Conservation (phyloP, 129 eudicot genomes). For the Saussurea involucrata region DNA sequence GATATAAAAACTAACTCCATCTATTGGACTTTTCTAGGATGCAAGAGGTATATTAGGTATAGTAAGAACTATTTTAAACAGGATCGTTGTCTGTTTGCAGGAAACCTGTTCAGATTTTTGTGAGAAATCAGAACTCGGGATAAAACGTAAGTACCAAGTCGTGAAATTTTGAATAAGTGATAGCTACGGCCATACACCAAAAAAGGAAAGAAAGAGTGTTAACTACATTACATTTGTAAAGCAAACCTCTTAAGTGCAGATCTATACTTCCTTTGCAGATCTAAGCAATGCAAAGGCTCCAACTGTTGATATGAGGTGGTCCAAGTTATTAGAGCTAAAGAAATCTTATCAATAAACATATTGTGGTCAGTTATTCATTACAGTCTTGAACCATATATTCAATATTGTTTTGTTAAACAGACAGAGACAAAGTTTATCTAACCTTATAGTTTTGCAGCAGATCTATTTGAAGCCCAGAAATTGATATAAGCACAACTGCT, state of each 20-base stretch:
- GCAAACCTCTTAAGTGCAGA: not conserved
- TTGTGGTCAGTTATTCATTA: slow-evolving; percentile 20
- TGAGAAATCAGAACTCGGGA: slow-evolving; percentile 63
- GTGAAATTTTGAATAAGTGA: not conserved
- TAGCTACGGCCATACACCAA: not conserved
- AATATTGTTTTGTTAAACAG: not conserved
- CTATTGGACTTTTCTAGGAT: slow-evolving; percentile 7
- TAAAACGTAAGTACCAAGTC: slow-evolving; percentile 48
- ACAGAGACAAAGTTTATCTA: slow-evolving; percentile 2
- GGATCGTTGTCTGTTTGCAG: slow-evolving; percentile 36
- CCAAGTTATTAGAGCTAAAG: slow-evolving; percentile 65
- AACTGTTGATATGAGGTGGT: slow-evolving; percentile 64
- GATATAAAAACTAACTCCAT: not conserved
- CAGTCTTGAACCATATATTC: not conserved
- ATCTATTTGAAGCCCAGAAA: slow-evolving; percentile 14
- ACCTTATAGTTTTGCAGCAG: slow-evolving; percentile 26
- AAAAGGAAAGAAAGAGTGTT: not conserved
- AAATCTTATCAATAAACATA: slow-evolving; percentile 23
- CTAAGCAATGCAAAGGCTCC: slow-evolving; percentile 43
- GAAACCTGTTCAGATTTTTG: slow-evolving; percentile 86
- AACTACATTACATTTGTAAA: not conserved
- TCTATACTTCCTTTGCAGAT: slow-evolving; percentile 42
- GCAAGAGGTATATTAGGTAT: not conserved
- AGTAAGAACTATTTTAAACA: slow-evolving; percentile 9
- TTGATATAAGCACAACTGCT: slow-evolving; percentile 8